phyloP scores from a whole-genome alignment of 176 grass and related monocot genomes.

The Triticum monococcum region DNA sequence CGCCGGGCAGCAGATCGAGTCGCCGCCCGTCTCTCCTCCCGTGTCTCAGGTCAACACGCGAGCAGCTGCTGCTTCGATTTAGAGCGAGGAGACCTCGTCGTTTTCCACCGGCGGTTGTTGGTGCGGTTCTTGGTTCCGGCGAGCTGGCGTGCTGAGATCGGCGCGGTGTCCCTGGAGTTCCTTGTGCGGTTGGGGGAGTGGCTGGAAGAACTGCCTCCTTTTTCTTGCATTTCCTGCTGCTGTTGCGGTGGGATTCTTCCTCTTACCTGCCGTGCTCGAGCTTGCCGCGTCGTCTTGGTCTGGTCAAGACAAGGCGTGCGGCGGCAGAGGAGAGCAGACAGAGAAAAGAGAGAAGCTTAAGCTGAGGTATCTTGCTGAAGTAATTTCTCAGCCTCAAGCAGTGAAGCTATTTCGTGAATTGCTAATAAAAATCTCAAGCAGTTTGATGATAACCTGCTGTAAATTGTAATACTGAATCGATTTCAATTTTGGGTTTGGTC shows the following conservation, averaged over 20 bases:
- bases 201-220: background rate
- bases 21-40: background rate
- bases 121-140: constrained; percentile 21
- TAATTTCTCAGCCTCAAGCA: constrained; percentile 6
- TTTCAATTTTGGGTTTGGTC: background rate
- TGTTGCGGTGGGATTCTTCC: constrained; percentile 6
- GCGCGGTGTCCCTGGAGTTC: background rate
- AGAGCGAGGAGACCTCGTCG: background rate
- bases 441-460: background rate
- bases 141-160: background rate
- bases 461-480: background rate
- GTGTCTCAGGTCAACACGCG: constrained; percentile 18
- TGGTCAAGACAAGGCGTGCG: background rate
- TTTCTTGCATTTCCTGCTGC: constrained; percentile 27
- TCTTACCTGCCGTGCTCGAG: background rate
- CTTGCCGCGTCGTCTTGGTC: background rate
- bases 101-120: background rate
- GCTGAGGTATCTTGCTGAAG: background rate
- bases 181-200: background rate
- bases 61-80: background rate
- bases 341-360: background rate
- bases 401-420: background rate
- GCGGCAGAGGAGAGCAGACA: background rate
- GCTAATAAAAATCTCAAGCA: background rate
- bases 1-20: constrained; percentile 4